A percentile compares a stretch with the other conserved stretches of the same genome.
phyloP scores from a whole-genome alignment of 2,329 filamentous ascomycete species.

The Pleoardoris graminearum region DNA sequence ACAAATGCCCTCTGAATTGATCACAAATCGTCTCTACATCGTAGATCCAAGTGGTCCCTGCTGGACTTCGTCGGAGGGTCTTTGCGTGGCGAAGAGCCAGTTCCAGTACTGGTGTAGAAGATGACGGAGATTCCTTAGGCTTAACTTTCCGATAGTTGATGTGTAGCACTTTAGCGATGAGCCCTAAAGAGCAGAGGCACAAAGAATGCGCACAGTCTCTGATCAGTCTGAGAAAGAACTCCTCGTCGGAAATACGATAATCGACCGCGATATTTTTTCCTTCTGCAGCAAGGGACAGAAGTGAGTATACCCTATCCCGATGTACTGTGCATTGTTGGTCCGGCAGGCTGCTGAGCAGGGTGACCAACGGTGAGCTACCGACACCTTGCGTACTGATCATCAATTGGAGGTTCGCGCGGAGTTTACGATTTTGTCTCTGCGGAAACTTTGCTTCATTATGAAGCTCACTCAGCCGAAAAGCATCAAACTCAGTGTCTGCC shows the following conservation, averaged over 20 bases:
- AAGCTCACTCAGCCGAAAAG: neutral
- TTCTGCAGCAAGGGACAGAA: neutral
- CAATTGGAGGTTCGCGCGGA: neutral
- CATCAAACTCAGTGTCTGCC: neutral
- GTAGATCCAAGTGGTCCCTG: neutral
- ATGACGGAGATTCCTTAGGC: neutral
- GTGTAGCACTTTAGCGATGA: neutral
- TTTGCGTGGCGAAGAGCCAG: neutral
- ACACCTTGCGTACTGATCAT: neutral
- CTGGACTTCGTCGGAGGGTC: neutral
- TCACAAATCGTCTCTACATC: neutral
- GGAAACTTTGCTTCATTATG: neutral
- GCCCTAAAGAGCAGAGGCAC: neutral
- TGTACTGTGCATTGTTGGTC: neutral
- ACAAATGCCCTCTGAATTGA: neutral
- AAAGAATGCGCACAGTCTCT: neutral
- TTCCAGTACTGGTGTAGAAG: neutral
- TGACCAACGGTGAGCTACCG: neutral
- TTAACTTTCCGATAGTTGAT: neutral
- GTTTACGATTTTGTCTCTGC: neutral
- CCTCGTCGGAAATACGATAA: neutral
- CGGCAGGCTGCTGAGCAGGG: neutral
- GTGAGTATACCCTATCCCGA: neutral
- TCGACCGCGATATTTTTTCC: neutral
- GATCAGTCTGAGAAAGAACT: neutral